These are phyloP conservation scores for Aspergillus leporis DNA, from an alignment of 495 filamentous ascomycete species.

Conservation along the genomic window DNA sequence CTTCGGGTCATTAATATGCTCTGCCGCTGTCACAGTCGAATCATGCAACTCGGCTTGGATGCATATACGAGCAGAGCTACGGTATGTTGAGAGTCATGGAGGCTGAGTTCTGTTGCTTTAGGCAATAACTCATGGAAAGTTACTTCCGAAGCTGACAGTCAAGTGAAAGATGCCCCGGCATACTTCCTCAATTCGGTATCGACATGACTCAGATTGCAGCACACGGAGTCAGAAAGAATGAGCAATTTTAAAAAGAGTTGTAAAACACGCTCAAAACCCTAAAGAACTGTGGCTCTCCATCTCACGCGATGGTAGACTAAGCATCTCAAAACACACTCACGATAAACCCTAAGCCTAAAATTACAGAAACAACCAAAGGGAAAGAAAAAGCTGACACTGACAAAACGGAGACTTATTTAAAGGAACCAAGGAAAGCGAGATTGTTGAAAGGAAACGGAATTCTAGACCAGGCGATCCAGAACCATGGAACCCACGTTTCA, in stretches of 20 bases:
- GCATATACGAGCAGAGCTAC: too few species aligned
- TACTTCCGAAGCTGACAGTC: too few species aligned
- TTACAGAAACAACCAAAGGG: neutral
- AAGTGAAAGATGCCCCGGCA: too few species aligned
- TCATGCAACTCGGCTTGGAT: neutral
- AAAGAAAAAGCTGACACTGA: neutral
- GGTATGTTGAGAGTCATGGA: too few species aligned
- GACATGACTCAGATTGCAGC: too few species aligned
- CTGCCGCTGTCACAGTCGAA: neutral
- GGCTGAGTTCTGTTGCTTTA: too few species aligned
- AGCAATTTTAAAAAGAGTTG: too few species aligned
- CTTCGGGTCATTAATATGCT: neutral
- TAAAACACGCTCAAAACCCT: too few species aligned
- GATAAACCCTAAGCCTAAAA: neutral
- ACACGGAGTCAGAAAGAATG: too few species aligned
- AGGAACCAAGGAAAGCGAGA: neutral
- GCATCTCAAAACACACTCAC: neutral
- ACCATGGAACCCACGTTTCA: constrained; percentile 1
- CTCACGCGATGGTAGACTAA: neutral
- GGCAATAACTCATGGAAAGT: too few species aligned
- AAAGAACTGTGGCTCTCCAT: neutral
- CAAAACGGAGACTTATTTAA: neutral
- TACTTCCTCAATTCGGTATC: too few species aligned
- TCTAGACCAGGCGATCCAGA: neutral
- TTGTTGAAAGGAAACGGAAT: neutral